A percentile compares a stretch with the other conserved stretches of the same genome.
Conservation (phyloP, 306 rosid genomes). For the Cicer bijugum region DNA sequence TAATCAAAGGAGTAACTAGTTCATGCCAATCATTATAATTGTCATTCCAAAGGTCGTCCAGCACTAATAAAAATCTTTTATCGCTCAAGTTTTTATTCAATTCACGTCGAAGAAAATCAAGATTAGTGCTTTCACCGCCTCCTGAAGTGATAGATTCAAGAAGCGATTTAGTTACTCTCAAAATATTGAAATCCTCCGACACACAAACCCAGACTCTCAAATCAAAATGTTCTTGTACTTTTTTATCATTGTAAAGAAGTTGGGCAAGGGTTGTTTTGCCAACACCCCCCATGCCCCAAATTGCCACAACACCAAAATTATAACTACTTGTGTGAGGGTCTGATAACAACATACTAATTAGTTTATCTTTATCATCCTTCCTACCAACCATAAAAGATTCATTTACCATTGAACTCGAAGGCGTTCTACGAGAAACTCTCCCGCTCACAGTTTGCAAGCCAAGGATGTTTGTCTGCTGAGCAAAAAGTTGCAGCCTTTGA, state of each 20-base stretch:
- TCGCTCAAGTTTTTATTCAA: not conserved
- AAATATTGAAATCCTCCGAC: too few relatives aligned
- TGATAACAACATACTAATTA: not conserved
- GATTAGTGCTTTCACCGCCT: not conserved
- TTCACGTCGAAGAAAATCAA: not conserved
- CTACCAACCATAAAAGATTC: constrained; percentile 39
- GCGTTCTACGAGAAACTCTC: constrained; percentile 30
- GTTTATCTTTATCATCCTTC: constrained; percentile 34
- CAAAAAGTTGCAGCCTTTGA: constrained; percentile 40
- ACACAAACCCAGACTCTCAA: too few relatives aligned
- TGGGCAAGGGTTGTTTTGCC: too few relatives aligned
- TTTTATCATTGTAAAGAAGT: too few relatives aligned
- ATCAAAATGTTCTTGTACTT: too few relatives aligned
- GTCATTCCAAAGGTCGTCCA: too few relatives aligned
- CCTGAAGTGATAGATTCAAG: not conserved
- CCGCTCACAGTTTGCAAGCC: constrained; percentile 40
- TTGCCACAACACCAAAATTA: not conserved
- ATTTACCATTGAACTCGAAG: not conserved
- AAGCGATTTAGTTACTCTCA: too few relatives aligned
- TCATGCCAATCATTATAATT: too few relatives aligned
- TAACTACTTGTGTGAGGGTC: not conserved
- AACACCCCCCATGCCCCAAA: not conserved
- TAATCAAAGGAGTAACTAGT: too few relatives aligned
- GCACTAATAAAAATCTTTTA: not conserved
- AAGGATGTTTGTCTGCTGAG: constrained; percentile 39